Evolutionary conservation across 352 stramenopile species (phyloP).

Genomic region (Phytopythium kandeliae): DNA sequence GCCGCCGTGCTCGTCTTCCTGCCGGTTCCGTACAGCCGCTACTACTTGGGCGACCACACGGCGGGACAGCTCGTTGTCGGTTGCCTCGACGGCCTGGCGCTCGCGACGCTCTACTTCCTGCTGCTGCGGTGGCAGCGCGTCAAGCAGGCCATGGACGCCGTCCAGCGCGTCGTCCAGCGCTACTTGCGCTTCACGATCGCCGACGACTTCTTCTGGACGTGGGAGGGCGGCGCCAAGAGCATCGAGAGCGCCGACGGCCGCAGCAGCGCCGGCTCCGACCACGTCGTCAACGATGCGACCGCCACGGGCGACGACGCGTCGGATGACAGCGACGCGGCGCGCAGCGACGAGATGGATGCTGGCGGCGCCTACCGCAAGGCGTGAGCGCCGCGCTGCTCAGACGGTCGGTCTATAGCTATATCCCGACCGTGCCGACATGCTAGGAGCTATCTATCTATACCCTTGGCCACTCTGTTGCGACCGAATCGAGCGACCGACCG

Average conservation of each 20-base stretch:
- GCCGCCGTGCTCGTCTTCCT: constrained; percentile 17
- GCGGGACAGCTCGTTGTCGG: constrained; percentile 27
- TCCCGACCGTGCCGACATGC: too few relatives aligned
- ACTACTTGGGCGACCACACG: constrained; percentile 43
- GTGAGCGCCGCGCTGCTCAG: background rate
- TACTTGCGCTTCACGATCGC: constrained; percentile 23
- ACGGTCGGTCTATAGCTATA: too few relatives aligned
- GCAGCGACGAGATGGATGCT: constrained; percentile 13
- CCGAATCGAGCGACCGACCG: too few relatives aligned
- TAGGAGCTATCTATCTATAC: constrained; percentile 5
- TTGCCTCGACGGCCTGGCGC: constrained; percentile 20
- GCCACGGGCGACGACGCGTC: constrained; percentile 19
- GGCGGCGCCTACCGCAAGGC: constrained; percentile 6
- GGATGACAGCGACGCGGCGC: constrained; percentile 18
- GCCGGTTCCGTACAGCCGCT: constrained; percentile 38
- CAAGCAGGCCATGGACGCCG: constrained; percentile 14
- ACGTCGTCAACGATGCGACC: background rate
- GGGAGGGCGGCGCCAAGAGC: constrained; percentile 5
- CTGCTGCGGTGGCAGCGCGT: constrained; percentile 25
- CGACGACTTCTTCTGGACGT: constrained; percentile 33
- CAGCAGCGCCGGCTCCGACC: background rate
- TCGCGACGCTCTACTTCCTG: constrained; percentile 33
- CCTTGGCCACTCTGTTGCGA: background rate
- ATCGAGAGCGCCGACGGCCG: background rate
- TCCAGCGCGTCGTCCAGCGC: constrained; percentile 13